Conservation (phyloP, 352 stramenopile species). For the Globisporangium irregulare region DNA sequence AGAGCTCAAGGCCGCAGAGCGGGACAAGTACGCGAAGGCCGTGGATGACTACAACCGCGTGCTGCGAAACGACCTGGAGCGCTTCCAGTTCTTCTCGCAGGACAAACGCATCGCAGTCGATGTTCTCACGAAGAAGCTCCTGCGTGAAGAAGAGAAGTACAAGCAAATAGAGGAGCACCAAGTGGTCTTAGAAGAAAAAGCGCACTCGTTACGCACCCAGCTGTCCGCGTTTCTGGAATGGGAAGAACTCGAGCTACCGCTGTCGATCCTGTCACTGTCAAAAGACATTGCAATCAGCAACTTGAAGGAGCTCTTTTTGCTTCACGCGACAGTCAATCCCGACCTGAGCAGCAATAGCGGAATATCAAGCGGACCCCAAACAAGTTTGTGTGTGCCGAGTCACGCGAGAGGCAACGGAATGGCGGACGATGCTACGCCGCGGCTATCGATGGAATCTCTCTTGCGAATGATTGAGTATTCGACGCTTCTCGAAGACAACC, state of each 20-base stretch:
- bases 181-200: slow-evolving; percentile 47
- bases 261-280: slow-evolving; percentile 45
- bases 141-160: slow-evolving; percentile 64
- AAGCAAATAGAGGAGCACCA: slow-evolving; percentile 61
- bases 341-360: slow-evolving; percentile 3
- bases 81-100: slow-evolving; percentile 76
- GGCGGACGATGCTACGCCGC: slow-evolving; percentile 15
- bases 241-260: slow-evolving; percentile 38
- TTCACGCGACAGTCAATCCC: slow-evolving; percentile 26
- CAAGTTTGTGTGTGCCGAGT: neutral
- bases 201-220: slow-evolving; percentile 40
- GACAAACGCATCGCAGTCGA: slow-evolving; percentile 76
- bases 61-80: slow-evolving; percentile 64
- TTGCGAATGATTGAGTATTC: slow-evolving; percentile 49
- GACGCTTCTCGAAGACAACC: slow-evolving; percentile 33
- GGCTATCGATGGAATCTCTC: slow-evolving; percentile 40
- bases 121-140: slow-evolving; percentile 71
- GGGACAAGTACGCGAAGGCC: slow-evolving; percentile 59
- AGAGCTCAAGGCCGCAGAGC: slow-evolving; percentile 50
- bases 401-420: slow-evolving; percentile 1
- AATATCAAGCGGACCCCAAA: neutral
- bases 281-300: slow-evolving; percentile 52
- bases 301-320: slow-evolving; percentile 48
- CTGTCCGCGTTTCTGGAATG: slow-evolving; percentile 54
- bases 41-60: slow-evolving; percentile 75